Conservation (phyloP, 2,329 filamentous ascomycete genomes). For the Rutstroemia sp. region DNA sequence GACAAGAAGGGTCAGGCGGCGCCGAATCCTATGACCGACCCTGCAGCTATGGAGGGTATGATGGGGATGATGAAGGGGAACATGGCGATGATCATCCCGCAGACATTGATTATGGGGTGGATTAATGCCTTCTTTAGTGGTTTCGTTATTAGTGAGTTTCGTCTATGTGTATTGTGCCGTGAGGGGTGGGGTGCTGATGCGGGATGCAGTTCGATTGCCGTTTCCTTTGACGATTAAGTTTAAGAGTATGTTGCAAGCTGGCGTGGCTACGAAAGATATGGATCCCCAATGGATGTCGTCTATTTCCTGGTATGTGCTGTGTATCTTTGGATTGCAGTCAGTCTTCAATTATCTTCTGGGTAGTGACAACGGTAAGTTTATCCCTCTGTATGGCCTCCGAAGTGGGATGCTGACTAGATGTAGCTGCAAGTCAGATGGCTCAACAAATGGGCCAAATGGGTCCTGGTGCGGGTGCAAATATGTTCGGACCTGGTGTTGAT, state of each 20-base stretch:
- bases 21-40: constrained; percentile 91
- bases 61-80: constrained; percentile 99
- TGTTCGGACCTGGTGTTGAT: constrained; percentile 89
- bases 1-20: constrained; percentile 79
- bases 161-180: neutral
- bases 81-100: constrained; percentile 99
- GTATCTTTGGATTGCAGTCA: constrained; percentile 90
- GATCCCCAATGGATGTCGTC: constrained; percentile 98
- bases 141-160: constrained; percentile 83
- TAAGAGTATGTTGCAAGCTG: constrained; percentile 98
- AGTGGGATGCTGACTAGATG: constrained; percentile 6
- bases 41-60: constrained; percentile 97
- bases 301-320: constrained; percentile 98
- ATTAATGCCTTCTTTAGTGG: constrained; percentile 99
- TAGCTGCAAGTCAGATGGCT: constrained; percentile 85
- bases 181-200: neutral
- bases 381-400: neutral
- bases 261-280: constrained; percentile 90
- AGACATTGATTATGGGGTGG: constrained; percentile 99
- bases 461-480: constrained; percentile 52
- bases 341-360: constrained; percentile 97
- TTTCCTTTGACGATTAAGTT: constrained; percentile 98
- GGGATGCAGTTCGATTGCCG: constrained; percentile 71
- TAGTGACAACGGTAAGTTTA: constrained; percentile 77
- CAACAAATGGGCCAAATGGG: constrained; percentile 76